Percentiles rank a stretch among this genome's conserved stretches.
These are phyloP conservation scores for Sporothrix globosa DNA, from an alignment of 2,329 filamentous ascomycete genomes.

Conservation along the genomic window DNA sequence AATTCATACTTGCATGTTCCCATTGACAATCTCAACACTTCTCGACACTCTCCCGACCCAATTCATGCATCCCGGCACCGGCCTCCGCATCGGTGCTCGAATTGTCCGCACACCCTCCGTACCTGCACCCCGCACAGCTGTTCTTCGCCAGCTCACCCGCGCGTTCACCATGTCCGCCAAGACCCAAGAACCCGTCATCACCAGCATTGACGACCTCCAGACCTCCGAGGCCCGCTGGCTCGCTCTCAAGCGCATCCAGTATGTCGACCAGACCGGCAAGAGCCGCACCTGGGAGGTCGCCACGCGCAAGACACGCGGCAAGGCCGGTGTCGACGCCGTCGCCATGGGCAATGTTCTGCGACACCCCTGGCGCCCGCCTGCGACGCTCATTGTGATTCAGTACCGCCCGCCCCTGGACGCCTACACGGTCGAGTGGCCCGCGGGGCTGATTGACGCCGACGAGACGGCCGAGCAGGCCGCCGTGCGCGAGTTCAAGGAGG, in stretches of 20 bases:
- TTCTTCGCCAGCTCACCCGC: neutral
- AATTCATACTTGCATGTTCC: neutral
- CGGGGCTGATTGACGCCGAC: conserved; percentile 56
- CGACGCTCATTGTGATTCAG: conserved; percentile 44
- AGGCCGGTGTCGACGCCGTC: conserved; percentile 61
- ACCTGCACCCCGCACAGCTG: neutral
- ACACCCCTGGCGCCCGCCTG: conserved; percentile 48
- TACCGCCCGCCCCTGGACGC: conserved; percentile 49
- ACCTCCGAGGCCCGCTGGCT: conserved; percentile 60
- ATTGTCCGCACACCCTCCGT: neutral
- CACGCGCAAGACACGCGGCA: conserved; percentile 59
- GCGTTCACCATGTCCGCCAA: conserved; percentile 45
- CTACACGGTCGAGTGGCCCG: conserved; percentile 59
- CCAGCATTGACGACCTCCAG: conserved; percentile 52
- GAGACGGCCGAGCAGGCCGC: conserved; percentile 58
- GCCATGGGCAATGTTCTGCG: conserved; percentile 64
- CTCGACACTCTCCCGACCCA: neutral
- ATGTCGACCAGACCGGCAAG: conserved; percentile 59
- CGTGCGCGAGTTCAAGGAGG: conserved; percentile 58
- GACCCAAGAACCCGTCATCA: conserved; percentile 52
- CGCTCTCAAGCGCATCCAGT: conserved; percentile 59
- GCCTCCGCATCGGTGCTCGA: conserved; percentile 6
- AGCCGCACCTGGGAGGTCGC: conserved; percentile 63
- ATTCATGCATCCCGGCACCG: conserved; percentile 7
- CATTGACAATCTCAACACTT: neutral